A percentile compares a stretch with the other conserved stretches of the same genome.
Evolutionary conservation across 306 rosid genomes (phyloP).

Genomic region (Rosa rugosa): DNA sequence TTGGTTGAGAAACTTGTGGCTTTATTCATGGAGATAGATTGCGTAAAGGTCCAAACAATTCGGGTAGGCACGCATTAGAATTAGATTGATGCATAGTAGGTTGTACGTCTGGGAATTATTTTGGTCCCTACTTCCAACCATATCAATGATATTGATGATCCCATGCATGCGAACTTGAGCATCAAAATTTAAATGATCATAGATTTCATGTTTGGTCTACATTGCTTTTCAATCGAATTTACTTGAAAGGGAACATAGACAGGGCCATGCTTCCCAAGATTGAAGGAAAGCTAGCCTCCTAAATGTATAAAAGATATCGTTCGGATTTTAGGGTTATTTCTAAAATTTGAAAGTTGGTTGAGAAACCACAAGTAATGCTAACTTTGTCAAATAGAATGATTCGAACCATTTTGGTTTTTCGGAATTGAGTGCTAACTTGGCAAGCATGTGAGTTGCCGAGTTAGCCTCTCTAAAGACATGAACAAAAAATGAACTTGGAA

Average conservation of each 20-base stretch:
- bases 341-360: background rate
- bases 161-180: conserved; percentile 14
- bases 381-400: too few species aligned
- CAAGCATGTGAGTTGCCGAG: too few species aligned
- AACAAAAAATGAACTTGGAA: too few species aligned
- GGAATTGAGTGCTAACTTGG: too few species aligned
- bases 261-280: background rate
- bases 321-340: too few species aligned
- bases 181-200: background rate
- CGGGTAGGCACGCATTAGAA: conserved; percentile 23
- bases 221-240: background rate
- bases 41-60: conserved; percentile 30
- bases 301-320: background rate
- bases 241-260: background rate
- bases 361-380: too few species aligned
- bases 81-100: conserved; percentile 11
- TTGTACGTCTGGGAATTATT: conserved; percentile 5
- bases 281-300: background rate
- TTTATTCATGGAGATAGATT: conserved; percentile 30
- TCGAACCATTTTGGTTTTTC: too few species aligned
- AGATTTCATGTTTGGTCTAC: conserved; percentile 17
- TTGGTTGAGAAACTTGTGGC: conserved; percentile 40
- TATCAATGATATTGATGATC: background rate
- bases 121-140: conserved; percentile 37
- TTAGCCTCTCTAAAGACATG: too few species aligned